Conservation (phyloP, 305 asterid genomes). For the Solanum hybrid region DNA sequence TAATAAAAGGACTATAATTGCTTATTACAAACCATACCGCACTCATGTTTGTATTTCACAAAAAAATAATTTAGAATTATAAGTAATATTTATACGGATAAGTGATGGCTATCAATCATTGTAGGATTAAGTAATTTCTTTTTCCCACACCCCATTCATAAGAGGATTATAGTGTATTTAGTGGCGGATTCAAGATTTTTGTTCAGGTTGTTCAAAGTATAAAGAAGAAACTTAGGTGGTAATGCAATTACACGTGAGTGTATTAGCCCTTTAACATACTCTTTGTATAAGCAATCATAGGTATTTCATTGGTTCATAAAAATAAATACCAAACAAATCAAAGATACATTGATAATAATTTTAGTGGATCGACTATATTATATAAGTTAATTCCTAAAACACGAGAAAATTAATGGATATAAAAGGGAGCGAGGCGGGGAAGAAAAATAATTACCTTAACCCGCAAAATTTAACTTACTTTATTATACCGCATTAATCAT, state of each 20-base stretch:
- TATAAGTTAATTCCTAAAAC: background rate
- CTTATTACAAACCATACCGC: background rate
- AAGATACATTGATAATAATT: too few species aligned
- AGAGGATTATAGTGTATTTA: background rate
- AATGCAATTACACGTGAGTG: background rate
- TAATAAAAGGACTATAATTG: background rate
- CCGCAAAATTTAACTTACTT: background rate
- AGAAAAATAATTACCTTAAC: background rate
- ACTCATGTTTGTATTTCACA: background rate
- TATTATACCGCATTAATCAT: background rate
- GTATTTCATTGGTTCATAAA: too few species aligned
- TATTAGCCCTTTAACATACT: background rate
- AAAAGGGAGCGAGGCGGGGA: background rate
- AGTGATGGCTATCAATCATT: background rate
- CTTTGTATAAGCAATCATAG: background rate
- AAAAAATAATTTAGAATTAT: background rate
- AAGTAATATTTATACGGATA: background rate
- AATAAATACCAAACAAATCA: too few species aligned
- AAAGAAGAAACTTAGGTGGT: background rate
- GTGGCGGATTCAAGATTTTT: background rate
- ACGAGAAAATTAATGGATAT: background rate
- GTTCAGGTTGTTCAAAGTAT: background rate
- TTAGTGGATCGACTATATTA: background rate
- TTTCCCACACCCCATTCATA: background rate
- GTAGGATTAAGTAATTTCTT: background rate